Evolutionary conservation across 2,329 filamentous ascomycete genomes (phyloP).

Genomic region (Septoria petroselini): DNA sequence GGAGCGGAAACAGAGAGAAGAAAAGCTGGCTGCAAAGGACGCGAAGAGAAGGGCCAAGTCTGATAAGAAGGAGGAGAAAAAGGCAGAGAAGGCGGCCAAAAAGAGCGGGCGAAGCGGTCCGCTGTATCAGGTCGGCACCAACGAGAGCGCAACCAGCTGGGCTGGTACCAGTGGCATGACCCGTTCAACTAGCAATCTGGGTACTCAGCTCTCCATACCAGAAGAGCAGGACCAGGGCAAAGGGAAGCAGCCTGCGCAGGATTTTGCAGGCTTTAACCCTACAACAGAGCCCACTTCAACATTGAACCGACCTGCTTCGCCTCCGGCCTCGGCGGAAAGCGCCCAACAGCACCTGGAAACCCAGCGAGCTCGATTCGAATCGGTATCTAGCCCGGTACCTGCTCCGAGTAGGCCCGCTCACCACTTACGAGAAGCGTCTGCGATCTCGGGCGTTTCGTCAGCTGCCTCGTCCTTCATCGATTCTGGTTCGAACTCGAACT

Average conservation of each 20-base stretch:
- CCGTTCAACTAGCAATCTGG: constrained; percentile 53
- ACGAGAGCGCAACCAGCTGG: constrained; percentile 37
- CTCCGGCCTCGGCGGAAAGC: constrained; percentile 30
- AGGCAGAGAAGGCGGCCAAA: constrained; percentile 65
- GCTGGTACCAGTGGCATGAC: constrained; percentile 34
- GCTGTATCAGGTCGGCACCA: constrained; percentile 47
- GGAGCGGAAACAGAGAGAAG: constrained; percentile 80
- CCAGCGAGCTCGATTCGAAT: constrained; percentile 44
- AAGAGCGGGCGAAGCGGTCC: constrained; percentile 56
- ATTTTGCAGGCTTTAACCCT: constrained; percentile 44
- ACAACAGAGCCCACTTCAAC: constrained; percentile 45
- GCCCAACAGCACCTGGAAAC: constrained; percentile 48
- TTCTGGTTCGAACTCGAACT: constrained; percentile 48
- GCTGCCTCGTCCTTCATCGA: constrained; percentile 73
- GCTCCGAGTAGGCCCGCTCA: constrained; percentile 36
- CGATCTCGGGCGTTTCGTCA: constrained; percentile 82
- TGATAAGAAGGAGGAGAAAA: constrained; percentile 61
- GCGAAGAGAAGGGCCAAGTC: constrained; percentile 83
- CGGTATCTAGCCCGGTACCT: constrained; percentile 28
- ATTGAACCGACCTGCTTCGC: constrained; percentile 37
- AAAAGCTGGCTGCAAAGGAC: constrained; percentile 76
- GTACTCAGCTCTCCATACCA: constrained; percentile 40
- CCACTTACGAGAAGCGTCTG: constrained; percentile 79
- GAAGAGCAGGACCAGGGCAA: constrained; percentile 42
- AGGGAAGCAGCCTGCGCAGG: constrained; percentile 48